Evolutionary conservation across 805 yeast species (phyloP).

Genomic region (Saccharomycodes ludwigii): DNA sequence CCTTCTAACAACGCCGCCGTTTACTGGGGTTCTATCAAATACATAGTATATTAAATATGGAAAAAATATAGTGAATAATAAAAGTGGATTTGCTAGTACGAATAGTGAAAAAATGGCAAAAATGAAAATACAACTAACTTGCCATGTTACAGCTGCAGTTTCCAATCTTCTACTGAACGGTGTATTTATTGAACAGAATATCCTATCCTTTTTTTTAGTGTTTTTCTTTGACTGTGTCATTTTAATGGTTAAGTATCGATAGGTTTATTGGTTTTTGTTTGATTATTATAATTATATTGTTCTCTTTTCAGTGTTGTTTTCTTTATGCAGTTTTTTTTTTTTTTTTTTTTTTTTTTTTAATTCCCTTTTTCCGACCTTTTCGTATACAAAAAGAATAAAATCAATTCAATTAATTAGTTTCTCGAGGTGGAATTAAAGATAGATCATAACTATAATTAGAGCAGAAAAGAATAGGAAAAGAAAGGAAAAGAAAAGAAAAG

Average conservation of each 20-base stretch:
- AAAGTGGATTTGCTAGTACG: constrained; percentile 38
- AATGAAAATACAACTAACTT: constrained; percentile 55
- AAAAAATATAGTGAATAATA: constrained; percentile 46
- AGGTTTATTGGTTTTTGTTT: neutral
- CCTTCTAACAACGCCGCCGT: constrained; percentile 55
- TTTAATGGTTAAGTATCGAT: too few relatives aligned
- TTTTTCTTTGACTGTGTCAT: neutral
- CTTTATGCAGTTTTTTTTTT: neutral
- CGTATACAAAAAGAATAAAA: too few relatives aligned
- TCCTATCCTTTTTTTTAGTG: neutral
- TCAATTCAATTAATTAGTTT: too few relatives aligned
- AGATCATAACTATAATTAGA: too few relatives aligned
- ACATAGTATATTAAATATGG: constrained; percentile 52
- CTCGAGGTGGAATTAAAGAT: too few relatives aligned
- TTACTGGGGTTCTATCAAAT: constrained; percentile 55
- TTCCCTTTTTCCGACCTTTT: too few relatives aligned
- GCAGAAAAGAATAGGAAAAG: too few relatives aligned
- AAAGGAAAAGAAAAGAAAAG: too few relatives aligned
- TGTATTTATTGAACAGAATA: constrained; percentile 38
- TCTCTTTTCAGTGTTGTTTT: too few relatives aligned
- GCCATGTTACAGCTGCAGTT: constrained; percentile 61
- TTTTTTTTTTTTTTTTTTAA: neutral
- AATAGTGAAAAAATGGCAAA: constrained; percentile 43
- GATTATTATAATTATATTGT: too few relatives aligned
- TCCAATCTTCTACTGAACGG: constrained; percentile 50